Evolutionary conservation across 2,329 filamentous ascomycete species (phyloP).

Genomic region (Botrytis deweyae): DNA sequence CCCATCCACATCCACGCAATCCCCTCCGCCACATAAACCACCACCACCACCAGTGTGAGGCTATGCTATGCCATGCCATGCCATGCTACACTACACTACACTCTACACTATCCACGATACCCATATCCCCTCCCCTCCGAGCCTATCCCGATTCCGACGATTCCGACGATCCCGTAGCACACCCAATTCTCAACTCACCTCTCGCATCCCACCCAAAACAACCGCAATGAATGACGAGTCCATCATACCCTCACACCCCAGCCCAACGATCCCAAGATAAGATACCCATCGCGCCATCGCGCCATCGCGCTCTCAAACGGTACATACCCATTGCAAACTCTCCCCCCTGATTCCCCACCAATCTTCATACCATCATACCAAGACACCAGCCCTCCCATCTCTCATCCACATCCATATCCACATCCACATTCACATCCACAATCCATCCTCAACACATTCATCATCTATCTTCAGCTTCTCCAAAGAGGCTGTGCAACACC

Average conservation of each 20-base stretch:
- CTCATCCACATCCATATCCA: neutral
- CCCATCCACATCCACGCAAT: neutral
- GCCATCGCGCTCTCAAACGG: neutral
- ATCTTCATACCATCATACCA: neutral
- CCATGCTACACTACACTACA: too few species aligned
- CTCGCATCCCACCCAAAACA: neutral
- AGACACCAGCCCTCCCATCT: neutral
- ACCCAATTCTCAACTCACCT: neutral
- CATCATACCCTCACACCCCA: neutral
- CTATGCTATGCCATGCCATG: neutral
- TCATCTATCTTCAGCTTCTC: conserved; percentile 7
- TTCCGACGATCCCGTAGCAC: neutral
- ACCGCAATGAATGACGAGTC: neutral
- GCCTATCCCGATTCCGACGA: neutral
- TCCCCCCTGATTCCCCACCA: neutral
- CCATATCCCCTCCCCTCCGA: neutral
- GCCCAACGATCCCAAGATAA: neutral
- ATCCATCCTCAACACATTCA: neutral
- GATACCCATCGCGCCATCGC: neutral
- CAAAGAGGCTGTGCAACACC: neutral
- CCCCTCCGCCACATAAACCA: neutral
- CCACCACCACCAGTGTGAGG: neutral
- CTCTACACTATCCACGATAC: neutral
- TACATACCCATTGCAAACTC: neutral
- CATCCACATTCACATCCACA: neutral